Evolutionary conservation across 805 yeast genomes (phyloP).

Genomic region (Candida nemodendra): DNA sequence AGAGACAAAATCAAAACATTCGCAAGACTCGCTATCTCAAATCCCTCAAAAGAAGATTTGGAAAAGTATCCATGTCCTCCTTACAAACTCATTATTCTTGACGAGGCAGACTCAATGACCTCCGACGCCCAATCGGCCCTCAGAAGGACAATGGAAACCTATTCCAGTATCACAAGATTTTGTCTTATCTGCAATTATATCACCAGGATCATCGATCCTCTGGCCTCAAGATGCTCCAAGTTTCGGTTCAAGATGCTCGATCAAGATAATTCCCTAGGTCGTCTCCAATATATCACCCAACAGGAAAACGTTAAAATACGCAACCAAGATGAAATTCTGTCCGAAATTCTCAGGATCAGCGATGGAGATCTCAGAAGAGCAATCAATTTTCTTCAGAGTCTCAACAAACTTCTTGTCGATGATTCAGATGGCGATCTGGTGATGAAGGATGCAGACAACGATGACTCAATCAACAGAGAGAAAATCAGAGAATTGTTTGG

Average conservation of each 20-base stretch:
- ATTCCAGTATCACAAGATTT: slow-evolving; percentile 86
- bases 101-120: slow-evolving; percentile 96
- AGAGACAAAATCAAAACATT: slow-evolving; percentile 82
- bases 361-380: slow-evolving; percentile 93
- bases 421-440: slow-evolving; percentile 34
- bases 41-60: slow-evolving; percentile 67
- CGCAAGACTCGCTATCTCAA: slow-evolving; percentile 82
- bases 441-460: slow-evolving; percentile 19
- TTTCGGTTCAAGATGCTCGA: slow-evolving; percentile 85
- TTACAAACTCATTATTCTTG: slow-evolving; percentile 88
- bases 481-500: slow-evolving; percentile 34
- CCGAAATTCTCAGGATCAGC: slow-evolving; percentile 66
- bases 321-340: slow-evolving; percentile 54
- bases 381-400: slow-evolving; percentile 84
- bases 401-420: slow-evolving; percentile 52
- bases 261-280: slow-evolving; percentile 60
- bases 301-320: slow-evolving; percentile 42
- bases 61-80: slow-evolving; percentile 93
- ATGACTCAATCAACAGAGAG: slow-evolving; percentile 7
- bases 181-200: slow-evolving; percentile 95
- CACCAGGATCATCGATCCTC: slow-evolving; percentile 93
- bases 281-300: slow-evolving; percentile 63
- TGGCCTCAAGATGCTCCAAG: slow-evolving; percentile 95
- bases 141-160: slow-evolving; percentile 92
- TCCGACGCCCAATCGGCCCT: slow-evolving; percentile 96